A percentile compares a stretch with the other conserved stretches of the same genome.
phyloP scores from a whole-genome alignment of 805 yeast species.

The Saccharomyces paradoxus region DNA sequence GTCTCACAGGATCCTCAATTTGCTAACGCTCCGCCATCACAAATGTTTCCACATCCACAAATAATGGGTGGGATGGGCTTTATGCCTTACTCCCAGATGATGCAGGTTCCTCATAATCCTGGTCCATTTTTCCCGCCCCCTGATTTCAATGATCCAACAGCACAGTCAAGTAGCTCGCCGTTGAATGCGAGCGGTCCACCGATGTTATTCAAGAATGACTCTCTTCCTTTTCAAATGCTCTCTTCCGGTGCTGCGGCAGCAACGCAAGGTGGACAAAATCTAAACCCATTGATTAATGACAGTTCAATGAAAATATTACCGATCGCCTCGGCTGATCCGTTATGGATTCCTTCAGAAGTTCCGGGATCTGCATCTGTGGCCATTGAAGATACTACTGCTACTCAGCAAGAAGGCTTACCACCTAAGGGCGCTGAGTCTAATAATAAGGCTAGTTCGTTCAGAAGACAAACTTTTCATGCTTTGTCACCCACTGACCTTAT shows the following conservation, averaged over 20 bases:
- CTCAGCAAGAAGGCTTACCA: conserved; percentile 4
- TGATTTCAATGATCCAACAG: conserved; percentile 11
- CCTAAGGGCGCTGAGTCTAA: conserved; percentile 5
- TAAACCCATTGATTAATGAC: conserved; percentile 7
- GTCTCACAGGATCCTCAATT: neutral
- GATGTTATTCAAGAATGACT: conserved; percentile 3
- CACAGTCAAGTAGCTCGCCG: conserved; percentile 3
- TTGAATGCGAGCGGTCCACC: conserved; percentile 6
- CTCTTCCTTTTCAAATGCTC: neutral
- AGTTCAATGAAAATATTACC: conserved; percentile 5
- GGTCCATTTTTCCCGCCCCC: conserved; percentile 21
- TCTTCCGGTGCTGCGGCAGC: neutral
- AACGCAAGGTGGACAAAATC: neutral
- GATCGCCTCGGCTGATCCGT: conserved; percentile 2
- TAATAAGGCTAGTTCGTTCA: conserved; percentile 10
- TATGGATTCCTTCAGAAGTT: conserved; percentile 5
- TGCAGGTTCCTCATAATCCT: conserved; percentile 25
- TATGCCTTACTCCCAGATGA: conserved; percentile 28
- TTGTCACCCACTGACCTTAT: conserved; percentile 20
- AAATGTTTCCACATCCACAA: conserved; percentile 18
- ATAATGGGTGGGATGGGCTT: conserved; percentile 26
- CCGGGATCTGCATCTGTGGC: conserved; percentile 9
- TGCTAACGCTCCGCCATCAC: conserved; percentile 9
- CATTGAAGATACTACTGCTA: conserved; percentile 3
- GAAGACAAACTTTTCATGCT: conserved; percentile 30